phyloP scores from a whole-genome alignment of 1,139 yeast species.

The Hemisphaericaspora xylofermentans region DNA sequence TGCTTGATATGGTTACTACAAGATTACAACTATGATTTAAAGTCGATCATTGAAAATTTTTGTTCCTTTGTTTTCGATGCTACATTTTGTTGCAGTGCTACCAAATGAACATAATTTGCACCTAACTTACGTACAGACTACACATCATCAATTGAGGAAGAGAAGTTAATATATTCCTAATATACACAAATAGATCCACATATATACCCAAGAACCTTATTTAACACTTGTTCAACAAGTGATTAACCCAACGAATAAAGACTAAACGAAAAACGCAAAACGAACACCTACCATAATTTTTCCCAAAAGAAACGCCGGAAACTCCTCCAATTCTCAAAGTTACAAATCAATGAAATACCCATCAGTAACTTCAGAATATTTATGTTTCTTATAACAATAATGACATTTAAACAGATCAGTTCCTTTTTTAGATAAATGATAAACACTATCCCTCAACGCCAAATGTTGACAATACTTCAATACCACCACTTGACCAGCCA shows the following conservation, averaged over 20 bases:
- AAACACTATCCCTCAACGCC: constrained; percentile 45
- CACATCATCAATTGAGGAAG: too few species aligned
- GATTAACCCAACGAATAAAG: neutral
- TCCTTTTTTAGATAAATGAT: constrained; percentile 46
- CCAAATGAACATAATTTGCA: too few species aligned
- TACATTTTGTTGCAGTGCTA: neutral
- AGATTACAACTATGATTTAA: neutral
- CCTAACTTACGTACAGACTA: too few species aligned
- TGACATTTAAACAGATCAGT: constrained; percentile 47
- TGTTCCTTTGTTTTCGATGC: neutral
- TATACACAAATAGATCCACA: neutral
- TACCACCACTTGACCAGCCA: constrained; percentile 43
- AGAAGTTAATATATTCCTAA: neutral
- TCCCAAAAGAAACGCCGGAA: neutral
- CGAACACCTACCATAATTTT: neutral
- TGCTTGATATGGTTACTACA: neutral
- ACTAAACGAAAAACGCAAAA: neutral
- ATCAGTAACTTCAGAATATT: constrained; percentile 40
- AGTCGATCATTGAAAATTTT: neutral
- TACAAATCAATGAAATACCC: constrained; percentile 43
- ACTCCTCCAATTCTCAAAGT: neutral
- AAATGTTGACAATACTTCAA: constrained; percentile 45
- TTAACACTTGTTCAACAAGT: neutral
- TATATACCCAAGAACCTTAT: neutral
- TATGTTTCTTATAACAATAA: constrained; percentile 49